Conservation (phyloP, 2,329 filamentous ascomycete genomes). For the Periconia macrospinosa region DNA sequence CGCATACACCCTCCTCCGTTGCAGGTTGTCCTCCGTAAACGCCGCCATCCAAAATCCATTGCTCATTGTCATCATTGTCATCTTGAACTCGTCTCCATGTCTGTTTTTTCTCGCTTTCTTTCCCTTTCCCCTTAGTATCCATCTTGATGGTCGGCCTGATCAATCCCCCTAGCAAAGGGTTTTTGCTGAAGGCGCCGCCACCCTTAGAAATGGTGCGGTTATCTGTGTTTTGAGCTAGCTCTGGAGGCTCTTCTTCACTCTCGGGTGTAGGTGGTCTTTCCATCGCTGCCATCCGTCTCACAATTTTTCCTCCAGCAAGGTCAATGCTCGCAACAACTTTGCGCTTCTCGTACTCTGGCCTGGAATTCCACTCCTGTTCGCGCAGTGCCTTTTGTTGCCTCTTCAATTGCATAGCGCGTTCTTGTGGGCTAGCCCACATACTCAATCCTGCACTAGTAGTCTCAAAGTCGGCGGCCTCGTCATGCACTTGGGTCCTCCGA, state of each 20-base stretch:
- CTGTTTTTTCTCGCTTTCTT: constrained; percentile 40
- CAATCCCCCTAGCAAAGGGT: constrained; percentile 66
- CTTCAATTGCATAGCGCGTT: constrained; percentile 80
- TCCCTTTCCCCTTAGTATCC: constrained; percentile 57
- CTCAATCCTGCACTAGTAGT: constrained; percentile 63
- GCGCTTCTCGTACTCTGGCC: constrained; percentile 87
- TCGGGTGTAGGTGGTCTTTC: constrained; percentile 57
- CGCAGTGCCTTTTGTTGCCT: constrained; percentile 80
- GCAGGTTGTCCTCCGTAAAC: constrained; percentile 44
- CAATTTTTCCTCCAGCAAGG: constrained; percentile 74
- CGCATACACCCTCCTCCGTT: constrained; percentile 16
- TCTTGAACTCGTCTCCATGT: constrained; percentile 56
- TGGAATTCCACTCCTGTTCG: constrained; percentile 83
- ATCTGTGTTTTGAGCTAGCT: constrained; percentile 34
- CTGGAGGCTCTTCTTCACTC: constrained; percentile 53
- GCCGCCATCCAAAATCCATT: constrained; percentile 57
- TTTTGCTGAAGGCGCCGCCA: constrained; percentile 67
- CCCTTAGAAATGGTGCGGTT: constrained; percentile 24
- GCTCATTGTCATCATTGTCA: constrained; percentile 57
- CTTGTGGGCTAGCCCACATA: constrained; percentile 83
- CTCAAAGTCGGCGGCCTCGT: constrained; percentile 79
- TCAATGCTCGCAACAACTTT: constrained; percentile 84
- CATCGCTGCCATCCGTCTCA: constrained; percentile 67
- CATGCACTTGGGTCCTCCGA: constrained; percentile 77
- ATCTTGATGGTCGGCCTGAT: constrained; percentile 63